Conservation (phyloP, 2,329 filamentous ascomycete species). For the Penicillium sp. region DNA sequence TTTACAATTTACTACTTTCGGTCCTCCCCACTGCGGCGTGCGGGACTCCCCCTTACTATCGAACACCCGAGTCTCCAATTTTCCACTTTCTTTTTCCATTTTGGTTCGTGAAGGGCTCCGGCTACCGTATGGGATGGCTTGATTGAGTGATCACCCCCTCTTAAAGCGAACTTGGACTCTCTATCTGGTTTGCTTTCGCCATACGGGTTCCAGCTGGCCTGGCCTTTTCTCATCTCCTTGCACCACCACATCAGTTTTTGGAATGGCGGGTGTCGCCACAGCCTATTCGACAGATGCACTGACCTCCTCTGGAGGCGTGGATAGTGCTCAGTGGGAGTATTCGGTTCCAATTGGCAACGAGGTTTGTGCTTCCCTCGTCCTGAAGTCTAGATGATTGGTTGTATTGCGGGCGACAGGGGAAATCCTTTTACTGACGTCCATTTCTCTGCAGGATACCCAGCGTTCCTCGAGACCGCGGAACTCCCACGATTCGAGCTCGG, state of each 20-base stretch:
- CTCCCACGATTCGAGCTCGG: conserved; percentile 35
- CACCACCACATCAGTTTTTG: conserved; percentile 13
- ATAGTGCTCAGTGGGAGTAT: conserved; percentile 36
- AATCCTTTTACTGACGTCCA: conserved; percentile 14
- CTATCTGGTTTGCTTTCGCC: conserved; percentile 10
- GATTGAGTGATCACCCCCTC: conserved; percentile 13
- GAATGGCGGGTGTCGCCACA: conserved; percentile 41
- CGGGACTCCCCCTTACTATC: conserved; percentile 11
- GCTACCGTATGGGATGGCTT: conserved; percentile 28
- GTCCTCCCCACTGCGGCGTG: conserved; percentile 17
- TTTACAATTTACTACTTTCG: conserved; percentile 35
- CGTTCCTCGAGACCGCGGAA: conserved; percentile 31
- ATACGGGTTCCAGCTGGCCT: conserved; percentile 33
- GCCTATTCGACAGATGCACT: conserved; percentile 38
- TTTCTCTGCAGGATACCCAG: conserved; percentile 20
- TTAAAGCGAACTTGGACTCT: conserved; percentile 11
- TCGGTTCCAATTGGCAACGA: conserved; percentile 33
- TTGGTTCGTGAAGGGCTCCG: conserved; percentile 9
- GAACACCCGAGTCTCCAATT: neutral
- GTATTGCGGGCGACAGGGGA: conserved; percentile 1
- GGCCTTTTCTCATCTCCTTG: no score
- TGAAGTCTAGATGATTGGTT: neutral
- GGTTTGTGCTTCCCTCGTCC: conserved; percentile 26
- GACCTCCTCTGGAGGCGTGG: conserved; percentile 32
- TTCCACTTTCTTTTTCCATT: neutral